Conservation (phyloP, 2,329 filamentous ascomycete genomes). For the Ophiostoma australiae region DNA sequence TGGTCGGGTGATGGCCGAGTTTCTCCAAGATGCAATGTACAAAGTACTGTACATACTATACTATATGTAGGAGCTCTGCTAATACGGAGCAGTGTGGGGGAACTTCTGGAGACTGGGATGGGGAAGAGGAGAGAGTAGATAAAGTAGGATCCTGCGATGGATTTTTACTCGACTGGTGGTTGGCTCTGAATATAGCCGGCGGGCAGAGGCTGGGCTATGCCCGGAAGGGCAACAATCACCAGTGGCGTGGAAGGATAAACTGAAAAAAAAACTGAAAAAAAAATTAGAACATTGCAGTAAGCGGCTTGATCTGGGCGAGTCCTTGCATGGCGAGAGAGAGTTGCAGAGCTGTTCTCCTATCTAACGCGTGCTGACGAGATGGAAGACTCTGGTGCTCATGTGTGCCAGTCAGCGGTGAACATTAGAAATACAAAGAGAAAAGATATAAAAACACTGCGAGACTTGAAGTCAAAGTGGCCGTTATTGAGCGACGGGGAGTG, state of each 20-base stretch:
- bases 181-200: constrained; percentile 11
- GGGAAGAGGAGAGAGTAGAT: constrained; percentile 7
- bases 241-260: neutral
- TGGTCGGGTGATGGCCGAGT: neutral
- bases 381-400: neutral
- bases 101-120: neutral
- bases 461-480: neutral
- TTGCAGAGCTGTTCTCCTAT: too few species aligned
- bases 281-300: neutral
- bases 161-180: neutral
- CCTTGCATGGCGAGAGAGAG: too few species aligned
- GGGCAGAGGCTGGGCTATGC: neutral
- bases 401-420: neutral
- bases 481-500: constrained; percentile 3
- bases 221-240: constrained; percentile 1
- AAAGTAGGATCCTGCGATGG: neutral
- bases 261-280: neutral
- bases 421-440: neutral
- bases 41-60: neutral
- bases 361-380: too few species aligned
- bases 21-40: neutral
- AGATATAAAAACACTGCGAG: neutral
- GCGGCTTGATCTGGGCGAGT: too few species aligned
- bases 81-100: constrained; percentile 12
- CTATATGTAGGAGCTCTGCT: too few species aligned